A percentile compares a stretch with the other conserved stretches of the same genome.
Evolutionary conservation across 305 asterid genomes (phyloP).

Genomic region (Solanum chacoense): DNA sequence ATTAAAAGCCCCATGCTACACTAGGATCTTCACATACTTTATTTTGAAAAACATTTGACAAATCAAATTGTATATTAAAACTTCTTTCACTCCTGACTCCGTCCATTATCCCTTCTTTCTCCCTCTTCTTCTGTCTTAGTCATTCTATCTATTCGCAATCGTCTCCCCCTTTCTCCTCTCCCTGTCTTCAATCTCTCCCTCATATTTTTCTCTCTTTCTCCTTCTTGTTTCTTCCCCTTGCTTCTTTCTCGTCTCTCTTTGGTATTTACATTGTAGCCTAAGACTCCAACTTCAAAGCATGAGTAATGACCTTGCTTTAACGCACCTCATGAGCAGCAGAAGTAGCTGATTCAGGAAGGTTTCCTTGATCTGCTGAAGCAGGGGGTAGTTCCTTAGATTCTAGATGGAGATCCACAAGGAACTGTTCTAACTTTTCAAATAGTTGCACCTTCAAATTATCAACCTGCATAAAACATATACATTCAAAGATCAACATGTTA

Average conservation of each 20-base stretch:
- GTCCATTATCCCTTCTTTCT: neutral
- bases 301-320: slow-evolving; percentile 5
- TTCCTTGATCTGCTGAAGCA: slow-evolving; percentile 31
- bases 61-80: neutral
- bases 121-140: neutral
- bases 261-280: neutral
- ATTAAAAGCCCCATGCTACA: neutral
- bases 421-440: slow-evolving; percentile 87
- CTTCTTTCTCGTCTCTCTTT: neutral
- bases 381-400: slow-evolving; percentile 46
- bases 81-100: neutral
- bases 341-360: slow-evolving; percentile 24
- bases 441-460: slow-evolving; percentile 82
- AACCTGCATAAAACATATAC: slow-evolving; percentile 44
- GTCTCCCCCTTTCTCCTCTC: neutral
- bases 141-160: neutral
- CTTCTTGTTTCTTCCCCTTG: neutral
- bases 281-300: neutral
- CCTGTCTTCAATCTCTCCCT: neutral
- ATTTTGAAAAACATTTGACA: neutral
- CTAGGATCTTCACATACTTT: neutral
- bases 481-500: neutral
- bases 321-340: slow-evolving; percentile 63
- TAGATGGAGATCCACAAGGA: slow-evolving; percentile 73
- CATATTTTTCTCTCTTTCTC: neutral